A percentile compares a stretch with the other conserved stretches of the same genome.
phyloP scores from a whole-genome alignment of 306 rosid genomes.

The Erythrophleum fordii region DNA sequence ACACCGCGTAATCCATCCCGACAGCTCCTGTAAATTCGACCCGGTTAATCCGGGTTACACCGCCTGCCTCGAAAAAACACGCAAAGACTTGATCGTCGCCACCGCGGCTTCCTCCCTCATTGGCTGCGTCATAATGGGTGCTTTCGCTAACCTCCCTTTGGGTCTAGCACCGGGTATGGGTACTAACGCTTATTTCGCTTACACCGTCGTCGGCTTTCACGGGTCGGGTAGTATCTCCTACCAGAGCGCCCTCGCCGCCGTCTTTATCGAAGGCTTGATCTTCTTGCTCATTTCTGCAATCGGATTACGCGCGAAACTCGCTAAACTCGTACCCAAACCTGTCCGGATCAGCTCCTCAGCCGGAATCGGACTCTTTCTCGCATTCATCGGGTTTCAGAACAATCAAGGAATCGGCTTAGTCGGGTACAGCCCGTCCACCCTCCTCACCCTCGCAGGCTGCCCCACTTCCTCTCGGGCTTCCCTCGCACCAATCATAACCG shows the following conservation, averaged over 20 bases:
- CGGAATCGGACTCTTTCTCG: conserved; percentile 91
- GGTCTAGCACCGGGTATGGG: conserved; percentile 99
- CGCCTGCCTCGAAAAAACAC: conserved; percentile 64
- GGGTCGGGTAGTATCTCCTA: conserved; percentile 91
- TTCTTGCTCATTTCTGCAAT: conserved; percentile 68
- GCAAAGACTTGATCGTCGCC: conserved; percentile 88
- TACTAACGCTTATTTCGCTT: conserved; percentile 92
- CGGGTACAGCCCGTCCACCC: conserved; percentile 77
- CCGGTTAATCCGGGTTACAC: conserved; percentile 92
- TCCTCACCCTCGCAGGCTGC: conserved; percentile 78
- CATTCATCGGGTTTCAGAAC: conserved; percentile 87
- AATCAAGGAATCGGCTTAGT: conserved; percentile 86
- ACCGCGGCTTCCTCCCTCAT: conserved; percentile 83
- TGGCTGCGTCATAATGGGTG: conserved; percentile 92
- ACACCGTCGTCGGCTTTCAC: conserved; percentile 95
- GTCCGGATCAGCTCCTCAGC: conserved; percentile 95
- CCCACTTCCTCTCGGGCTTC: conserved; percentile 63
- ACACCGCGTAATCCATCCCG: conserved; percentile 61
- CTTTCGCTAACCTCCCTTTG: conserved; percentile 86
- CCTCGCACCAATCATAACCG: conserved; percentile 66
- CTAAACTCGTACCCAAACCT: conserved; percentile 86
- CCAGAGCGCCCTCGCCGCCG: conserved; percentile 83
- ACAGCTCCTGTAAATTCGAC: conserved; percentile 63
- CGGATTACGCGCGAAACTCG: conserved; percentile 82
- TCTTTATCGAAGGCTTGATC: conserved; percentile 80